Base-by-base conservation (phyloP, 2,329 filamentous ascomycete species). In the Penicillium expansum region DNA sequence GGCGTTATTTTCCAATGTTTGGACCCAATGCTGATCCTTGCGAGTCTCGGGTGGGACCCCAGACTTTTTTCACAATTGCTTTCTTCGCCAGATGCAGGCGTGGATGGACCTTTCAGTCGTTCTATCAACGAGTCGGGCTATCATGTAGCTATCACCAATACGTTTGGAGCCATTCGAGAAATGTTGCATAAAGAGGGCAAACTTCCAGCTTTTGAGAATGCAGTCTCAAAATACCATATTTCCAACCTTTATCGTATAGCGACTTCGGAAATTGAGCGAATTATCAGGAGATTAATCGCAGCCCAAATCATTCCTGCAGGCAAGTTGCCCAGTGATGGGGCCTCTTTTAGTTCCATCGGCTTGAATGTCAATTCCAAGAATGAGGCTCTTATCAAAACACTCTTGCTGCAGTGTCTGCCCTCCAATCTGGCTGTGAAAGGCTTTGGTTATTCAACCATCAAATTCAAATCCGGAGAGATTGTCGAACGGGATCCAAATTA, bases 1-100 rank as follows among this genome's bases (percentile, higher is more conserved):
- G 80, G 80, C 6, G 67, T 80, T 27, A 74, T 83, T 44, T 83
- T 83, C 69, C 73, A 74, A 37, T 83, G 80, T 61, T 69, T 83
- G 5, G 79, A 82, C 59, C 79, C 80, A 0, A 75, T 82, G 62
- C 61, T 83, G 29, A 74, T 81, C 29, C 60, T 80, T 5, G 78
- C 74, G 35, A 70, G 73, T 16, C 67, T 74, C 6, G 66, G 64
- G 5, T 60, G 65, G 5, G 68, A 71, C 37, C 60, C 72, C n/a
- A 59, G 69, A n/a, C 58, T 79, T 13, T 69, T 66, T 20, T 11
- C n/a, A 18, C 0, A 0, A 18, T 18, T 5, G n/a, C 35, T 11
- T 18, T 38, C 35, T 38, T 18, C n/a, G 9, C 7, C 35, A 5
- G 35, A 37, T 37, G 16, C n/a, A 38, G n/a, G 35, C 35, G 9